Base-by-base conservation (phyloP, 2,329 filamentous ascomycete species). In the Diaporthe helianthi region DNA sequence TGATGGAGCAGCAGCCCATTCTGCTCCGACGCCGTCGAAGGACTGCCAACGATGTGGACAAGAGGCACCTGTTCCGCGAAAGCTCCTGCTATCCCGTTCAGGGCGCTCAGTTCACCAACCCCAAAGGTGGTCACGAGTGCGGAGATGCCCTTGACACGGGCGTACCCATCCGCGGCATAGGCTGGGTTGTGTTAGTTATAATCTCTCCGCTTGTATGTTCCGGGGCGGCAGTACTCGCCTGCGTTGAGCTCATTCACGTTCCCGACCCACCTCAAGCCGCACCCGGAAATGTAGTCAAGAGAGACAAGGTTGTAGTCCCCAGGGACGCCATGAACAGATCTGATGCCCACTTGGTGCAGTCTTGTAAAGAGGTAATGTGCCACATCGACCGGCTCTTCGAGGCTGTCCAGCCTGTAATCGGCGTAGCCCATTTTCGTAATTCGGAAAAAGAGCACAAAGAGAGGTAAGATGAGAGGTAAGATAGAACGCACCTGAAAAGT, bases 91-190 rank as follows among this genome's bases (percentile, higher is more conserved):
- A 93, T 79, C 49, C 89, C 92, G 75, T 93, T 93, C 75, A 93
- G 83, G 60, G 91, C 90, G 3, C 90, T 93, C n/a, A 91, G 84
- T 77, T 91, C 89, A 65, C 89, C 92, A 5, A 93, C 91, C 65
- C 92, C 92, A 72, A 93, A 93, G 0, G 92, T 93, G 49, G 92
- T 94, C 73, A 94, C 80, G 58, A 94, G 79, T 36, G 91, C 91
- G 5, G 86, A 85, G 41, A 93, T 89, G 52, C 90, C 89, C 68
- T 91, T 91, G 70, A 93, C 85, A 72, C 92, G 86, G 68, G 91
- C 91, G 77, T 94, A 94, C 29, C 92, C 92, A 80, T 94, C 92
- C n/a, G 92, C 90, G 33, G 92, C 91, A 75, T 94, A 94, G 22
- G 89, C 90, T 87, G 54, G 29, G 38, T 31, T 17, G 63, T 46